These are phyloP conservation scores for Diatrype stigma DNA, from an alignment of 2,329 filamentous ascomycete genomes.

Conservation along the genomic window DNA sequence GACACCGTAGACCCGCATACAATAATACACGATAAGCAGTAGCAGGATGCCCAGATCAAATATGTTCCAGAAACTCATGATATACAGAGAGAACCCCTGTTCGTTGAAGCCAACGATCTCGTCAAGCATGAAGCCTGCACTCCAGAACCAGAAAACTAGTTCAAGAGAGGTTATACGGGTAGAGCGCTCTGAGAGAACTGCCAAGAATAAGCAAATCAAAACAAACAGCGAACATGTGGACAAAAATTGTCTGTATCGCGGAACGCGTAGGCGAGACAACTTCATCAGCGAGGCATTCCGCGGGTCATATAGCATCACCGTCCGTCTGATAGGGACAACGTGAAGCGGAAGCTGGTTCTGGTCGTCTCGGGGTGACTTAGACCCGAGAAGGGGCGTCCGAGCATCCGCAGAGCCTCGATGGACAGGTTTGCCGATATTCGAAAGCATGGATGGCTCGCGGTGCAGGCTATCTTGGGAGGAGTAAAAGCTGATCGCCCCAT, in stretches of 20 bases:
- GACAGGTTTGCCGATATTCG: constrained; percentile 16
- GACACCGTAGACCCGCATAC: constrained; percentile 82
- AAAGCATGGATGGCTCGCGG: constrained; percentile 43
- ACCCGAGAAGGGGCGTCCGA: constrained; percentile 49
- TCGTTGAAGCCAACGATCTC: constrained; percentile 96
- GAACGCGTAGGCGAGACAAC: constrained; percentile 82
- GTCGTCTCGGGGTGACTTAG: constrained; percentile 28
- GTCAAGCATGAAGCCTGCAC: constrained; percentile 92
- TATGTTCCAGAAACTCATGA: constrained; percentile 97
- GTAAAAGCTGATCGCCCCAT: constrained; percentile 90
- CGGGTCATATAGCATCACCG: constrained; percentile 85
- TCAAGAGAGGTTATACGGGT: constrained; percentile 79
- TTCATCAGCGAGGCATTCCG: constrained; percentile 88
- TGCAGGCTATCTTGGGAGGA: constrained; percentile 83
- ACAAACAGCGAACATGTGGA: constrained; percentile 85
- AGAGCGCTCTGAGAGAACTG: constrained; percentile 73
- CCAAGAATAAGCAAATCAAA: constrained; percentile 78
- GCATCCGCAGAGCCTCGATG: constrained; percentile 35
- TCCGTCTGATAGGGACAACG: constrained; percentile 55
- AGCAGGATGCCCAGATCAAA: constrained; percentile 89
- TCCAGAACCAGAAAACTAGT: constrained; percentile 96
- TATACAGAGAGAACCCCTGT: constrained; percentile 91
- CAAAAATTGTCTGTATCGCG: constrained; percentile 84
- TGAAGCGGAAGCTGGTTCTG: constrained; percentile 27
- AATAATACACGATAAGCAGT: constrained; percentile 83